Base-by-base conservation (phyloP, 768 basidiomycete genomes). In the Leccinum ochraceum region DNA sequence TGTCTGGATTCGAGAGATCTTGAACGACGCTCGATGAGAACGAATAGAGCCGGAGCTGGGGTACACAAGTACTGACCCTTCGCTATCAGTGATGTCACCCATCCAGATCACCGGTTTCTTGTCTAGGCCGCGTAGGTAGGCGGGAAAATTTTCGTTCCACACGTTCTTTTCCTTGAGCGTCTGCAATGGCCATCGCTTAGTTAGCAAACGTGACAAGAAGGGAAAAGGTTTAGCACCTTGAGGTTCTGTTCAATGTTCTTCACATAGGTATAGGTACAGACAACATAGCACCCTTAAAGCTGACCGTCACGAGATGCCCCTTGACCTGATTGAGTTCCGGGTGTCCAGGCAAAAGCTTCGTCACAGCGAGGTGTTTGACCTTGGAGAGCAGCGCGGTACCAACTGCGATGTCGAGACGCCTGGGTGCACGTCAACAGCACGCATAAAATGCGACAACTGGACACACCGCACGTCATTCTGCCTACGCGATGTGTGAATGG, bases 381-480 rank as follows among this genome's bases (percentile, higher is more conserved):
- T 94, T 95, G 2, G 89, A 92, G 20, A 95, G 79, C 24, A 94
- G 80, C 3, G 91, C 91, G 14, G 87, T 91, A 22, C 94, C 94
- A 58, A 87, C 92, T 94, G 61, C 30, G 36, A 36, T 24, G 28
- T 60, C n/a, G n/a, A 66, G 26, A 58, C 44, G 14, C 26, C 53
- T 60, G 32, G 58, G 36, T 16, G 52, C 22, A 42, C 36, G 14
- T 37, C 0, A 60, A 20, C 55, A 49, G 22, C 51, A 57, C 24
- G 49, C 3, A 46, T 36, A 5, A 36, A n/a, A 32, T 42, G 3
- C 7, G 52, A 39, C 17, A 26, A 57, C 9, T 16, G 24, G 50
- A 72, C 84, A 59, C 61, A 89, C 91, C 82, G 59, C 95, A 93
- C 13, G 86, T 83, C 76, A 93, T 94, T 75, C 89, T 93, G 20